phyloP scores from a whole-genome alignment of 371 early-diverging fungal species.

The Zychaea mexicana region DNA sequence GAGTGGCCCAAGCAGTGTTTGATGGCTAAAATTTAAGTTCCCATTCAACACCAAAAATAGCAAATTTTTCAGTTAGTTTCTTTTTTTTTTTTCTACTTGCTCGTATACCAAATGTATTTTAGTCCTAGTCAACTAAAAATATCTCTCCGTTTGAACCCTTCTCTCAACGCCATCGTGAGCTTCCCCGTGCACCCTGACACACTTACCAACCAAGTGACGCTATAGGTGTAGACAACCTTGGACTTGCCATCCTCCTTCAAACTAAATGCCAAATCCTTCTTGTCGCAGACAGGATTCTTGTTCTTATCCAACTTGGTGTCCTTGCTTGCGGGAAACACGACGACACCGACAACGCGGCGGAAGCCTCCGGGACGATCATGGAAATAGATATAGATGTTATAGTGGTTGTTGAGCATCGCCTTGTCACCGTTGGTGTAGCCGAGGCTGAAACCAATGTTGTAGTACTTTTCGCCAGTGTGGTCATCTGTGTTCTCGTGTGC shows the following conservation, averaged over 20 bases:
- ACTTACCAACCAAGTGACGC: slow-evolving; percentile 79
- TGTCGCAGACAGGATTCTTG: slow-evolving; percentile 40
- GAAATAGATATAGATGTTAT: slow-evolving; percentile 77
- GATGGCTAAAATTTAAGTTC: slow-evolving; percentile 40
- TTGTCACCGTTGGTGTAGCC: slow-evolving; percentile 37
- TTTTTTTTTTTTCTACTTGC: no score
- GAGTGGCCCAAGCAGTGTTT: slow-evolving; percentile 85
- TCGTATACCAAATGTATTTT: no score
- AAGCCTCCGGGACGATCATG: slow-evolving; percentile 59
- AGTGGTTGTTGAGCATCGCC: slow-evolving; percentile 33
- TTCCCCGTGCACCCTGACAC: no score
- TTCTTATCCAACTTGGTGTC: slow-evolving; percentile 41
- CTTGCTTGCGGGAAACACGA: slow-evolving; percentile 65
- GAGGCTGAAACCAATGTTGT: slow-evolving; percentile 81
- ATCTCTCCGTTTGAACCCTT: no score
- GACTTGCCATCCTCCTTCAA: slow-evolving; percentile 49
- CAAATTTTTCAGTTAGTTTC: not conserved
- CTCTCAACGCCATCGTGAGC: no score
- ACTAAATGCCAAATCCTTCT: slow-evolving; percentile 38
- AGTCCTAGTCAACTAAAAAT: no score
- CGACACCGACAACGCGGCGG: slow-evolving; percentile 84
- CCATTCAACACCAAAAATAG: not conserved
- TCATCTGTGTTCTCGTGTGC: slow-evolving; percentile 68
- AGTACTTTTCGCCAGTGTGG: slow-evolving; percentile 61
- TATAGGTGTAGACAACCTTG: slow-evolving; percentile 81